Percentiles rank a stretch among this genome's conserved stretches.
phyloP scores from a whole-genome alignment of 2,329 filamentous ascomycete genomes.

The Sporothrix inflata region DNA sequence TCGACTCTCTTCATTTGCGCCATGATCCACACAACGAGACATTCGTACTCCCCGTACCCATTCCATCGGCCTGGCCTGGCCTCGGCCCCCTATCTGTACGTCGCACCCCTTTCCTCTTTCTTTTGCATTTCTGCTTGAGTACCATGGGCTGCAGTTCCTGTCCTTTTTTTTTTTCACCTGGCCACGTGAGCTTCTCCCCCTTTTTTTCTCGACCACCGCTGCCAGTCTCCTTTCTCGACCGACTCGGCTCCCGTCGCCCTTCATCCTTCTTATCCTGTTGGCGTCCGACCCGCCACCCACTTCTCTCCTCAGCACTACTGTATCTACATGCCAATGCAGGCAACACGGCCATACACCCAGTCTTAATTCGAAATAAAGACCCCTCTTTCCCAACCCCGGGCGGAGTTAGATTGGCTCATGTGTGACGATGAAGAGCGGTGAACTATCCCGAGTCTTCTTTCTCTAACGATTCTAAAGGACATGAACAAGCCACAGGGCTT shows the following conservation, averaged over 20 bases:
- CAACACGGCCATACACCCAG: background rate
- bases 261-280: background rate
- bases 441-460: background rate
- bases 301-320: constrained; percentile 13
- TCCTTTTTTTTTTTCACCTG: background rate
- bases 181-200: background rate
- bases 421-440: constrained; percentile 22
- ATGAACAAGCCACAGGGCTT: background rate
- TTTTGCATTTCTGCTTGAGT: background rate
- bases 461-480: background rate
- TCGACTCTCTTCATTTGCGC: background rate
- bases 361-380: background rate
- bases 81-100: background rate
- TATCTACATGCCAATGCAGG: background rate
- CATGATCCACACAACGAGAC: constrained; percentile 1
- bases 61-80: background rate
- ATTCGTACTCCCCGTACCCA: constrained; percentile 22
- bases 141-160: background rate
- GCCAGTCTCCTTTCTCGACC: background rate
- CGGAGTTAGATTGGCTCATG: background rate
- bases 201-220: background rate
- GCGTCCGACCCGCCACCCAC: background rate
- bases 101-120: constrained; percentile 28
- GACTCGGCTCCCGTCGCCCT: background rate
- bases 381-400: background rate